These are phyloP conservation scores for Alternaria brassicae DNA, from an alignment of 2,329 filamentous ascomycete genomes.

Conservation along the genomic window DNA sequence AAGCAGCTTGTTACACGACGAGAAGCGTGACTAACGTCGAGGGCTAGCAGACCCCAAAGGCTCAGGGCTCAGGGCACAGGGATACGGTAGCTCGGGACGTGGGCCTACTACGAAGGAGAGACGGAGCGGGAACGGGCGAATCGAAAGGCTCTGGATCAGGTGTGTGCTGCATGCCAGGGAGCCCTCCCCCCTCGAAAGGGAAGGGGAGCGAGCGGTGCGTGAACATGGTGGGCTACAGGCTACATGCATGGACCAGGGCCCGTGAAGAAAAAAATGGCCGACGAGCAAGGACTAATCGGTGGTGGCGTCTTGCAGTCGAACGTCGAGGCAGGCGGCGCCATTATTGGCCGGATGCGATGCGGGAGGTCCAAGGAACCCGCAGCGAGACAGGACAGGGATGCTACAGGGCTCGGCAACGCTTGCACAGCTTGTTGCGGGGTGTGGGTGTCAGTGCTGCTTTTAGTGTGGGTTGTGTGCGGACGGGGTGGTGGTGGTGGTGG, in stretches of 20 bases:
- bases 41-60: conserved; percentile 45
- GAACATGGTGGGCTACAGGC: conserved; percentile 46
- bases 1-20: conserved; percentile 49
- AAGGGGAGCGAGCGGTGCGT: conserved; percentile 42
- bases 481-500: conserved; percentile 13
- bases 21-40: conserved; percentile 50
- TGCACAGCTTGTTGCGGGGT: conserved; percentile 50
- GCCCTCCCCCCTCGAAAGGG: conserved; percentile 41
- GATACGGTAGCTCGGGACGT: conserved; percentile 53
- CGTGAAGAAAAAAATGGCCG: conserved; percentile 52
- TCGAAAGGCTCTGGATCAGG: conserved; percentile 46
- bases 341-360: conserved; percentile 49
- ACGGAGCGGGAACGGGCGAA: conserved; percentile 45
- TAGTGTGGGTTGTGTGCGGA: conserved; percentile 32
- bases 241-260: conserved; percentile 45
- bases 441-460: conserved; percentile 38
- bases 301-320: conserved; percentile 49
- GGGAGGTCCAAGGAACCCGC: conserved; percentile 50
- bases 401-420: conserved; percentile 53
- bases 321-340: conserved; percentile 43
- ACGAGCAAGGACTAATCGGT: conserved; percentile 49
- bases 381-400: conserved; percentile 38
- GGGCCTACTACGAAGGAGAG: conserved; percentile 46
- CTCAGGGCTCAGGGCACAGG: conserved; percentile 45
- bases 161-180: conserved; percentile 48